Percentiles rank a stretch among this genome's conserved stretches.
Conservation (phyloP, 2,329 filamentous ascomycete species). For the Epichloe hybrida region DNA sequence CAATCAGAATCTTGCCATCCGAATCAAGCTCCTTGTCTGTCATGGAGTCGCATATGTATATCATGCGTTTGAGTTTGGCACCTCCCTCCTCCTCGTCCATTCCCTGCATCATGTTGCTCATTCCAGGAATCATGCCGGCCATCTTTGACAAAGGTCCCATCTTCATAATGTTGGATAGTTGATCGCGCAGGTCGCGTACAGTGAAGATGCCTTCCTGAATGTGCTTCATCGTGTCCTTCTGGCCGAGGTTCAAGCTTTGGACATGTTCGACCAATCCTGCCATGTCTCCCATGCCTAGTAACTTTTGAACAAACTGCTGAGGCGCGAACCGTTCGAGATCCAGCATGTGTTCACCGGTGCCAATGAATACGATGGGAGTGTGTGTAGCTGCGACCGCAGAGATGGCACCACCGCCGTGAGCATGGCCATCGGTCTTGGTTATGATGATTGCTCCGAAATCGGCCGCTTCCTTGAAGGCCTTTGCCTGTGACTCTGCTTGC, state of each 20-base stretch:
- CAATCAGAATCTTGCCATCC: conserved; percentile 86
- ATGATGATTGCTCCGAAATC: conserved; percentile 98
- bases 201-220: conserved; percentile 95
- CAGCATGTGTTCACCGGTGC: conserved; percentile 93
- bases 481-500: conserved; percentile 83
- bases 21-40: conserved; percentile 89
- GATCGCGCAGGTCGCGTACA: conserved; percentile 83
- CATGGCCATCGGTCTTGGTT: conserved; percentile 95
- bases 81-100: conserved; percentile 95
- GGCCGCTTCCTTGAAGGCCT: conserved; percentile 93
- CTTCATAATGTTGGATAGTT: conserved; percentile 97
- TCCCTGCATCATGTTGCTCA: conserved; percentile 84
- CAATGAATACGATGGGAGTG: conserved; percentile 95
- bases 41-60: conserved; percentile 98
- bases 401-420: conserved; percentile 90
- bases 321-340: conserved; percentile 89
- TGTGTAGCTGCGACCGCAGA: conserved; percentile 93
- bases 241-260: conserved; percentile 85
- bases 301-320: conserved; percentile 82
- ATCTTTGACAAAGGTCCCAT: conserved; percentile 97
- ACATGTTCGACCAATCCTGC: conserved; percentile 91
- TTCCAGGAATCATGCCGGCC: conserved; percentile 95
- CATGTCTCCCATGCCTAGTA: conserved; percentile 96
- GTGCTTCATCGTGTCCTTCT: conserved; percentile 99
- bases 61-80: conserved; percentile 90